Percentiles rank a stretch among this genome's conserved stretches.
phyloP scores from a whole-genome alignment of 495 filamentous ascomycete species.

The Hyaloscypha variabilis region DNA sequence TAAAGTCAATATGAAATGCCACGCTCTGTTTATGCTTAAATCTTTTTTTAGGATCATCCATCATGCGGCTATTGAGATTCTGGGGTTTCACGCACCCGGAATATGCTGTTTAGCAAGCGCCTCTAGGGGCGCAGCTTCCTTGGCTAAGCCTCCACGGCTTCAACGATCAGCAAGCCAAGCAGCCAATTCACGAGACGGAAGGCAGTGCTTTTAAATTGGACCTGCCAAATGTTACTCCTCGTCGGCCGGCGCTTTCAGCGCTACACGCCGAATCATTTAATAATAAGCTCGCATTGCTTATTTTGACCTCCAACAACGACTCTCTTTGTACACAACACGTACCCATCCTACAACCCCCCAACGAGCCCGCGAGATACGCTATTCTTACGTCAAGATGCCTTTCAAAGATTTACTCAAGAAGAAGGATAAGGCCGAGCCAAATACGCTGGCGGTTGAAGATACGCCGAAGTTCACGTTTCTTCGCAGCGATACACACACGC shows the following conservation, averaged over 20 bases:
- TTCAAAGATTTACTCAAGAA: conserved; percentile 33
- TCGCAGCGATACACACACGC: conserved; percentile 76
- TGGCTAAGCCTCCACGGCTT: conserved; percentile 27
- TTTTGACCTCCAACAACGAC: conserved; percentile 11
- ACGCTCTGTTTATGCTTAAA: neutral
- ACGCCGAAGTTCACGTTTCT: conserved; percentile 83
- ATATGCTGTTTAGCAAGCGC: neutral
- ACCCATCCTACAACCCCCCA: neutral
- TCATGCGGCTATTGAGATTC: neutral
- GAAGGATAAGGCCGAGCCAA: conserved; percentile 27
- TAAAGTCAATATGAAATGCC: neutral
- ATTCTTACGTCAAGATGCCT: conserved; percentile 23
- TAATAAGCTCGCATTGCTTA: conserved; percentile 18
- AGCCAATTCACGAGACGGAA: conserved; percentile 3
- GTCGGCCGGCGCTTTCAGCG: conserved; percentile 14
- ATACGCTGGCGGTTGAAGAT: conserved; percentile 18
- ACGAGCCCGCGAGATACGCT: neutral
- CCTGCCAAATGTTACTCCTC: conserved; percentile 15
- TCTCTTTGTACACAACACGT: neutral
- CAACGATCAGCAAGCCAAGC: conserved; percentile 23
- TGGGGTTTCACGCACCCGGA: neutral
- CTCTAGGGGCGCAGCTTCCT: conserved; percentile 21
- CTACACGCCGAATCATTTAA: conserved; percentile 22
- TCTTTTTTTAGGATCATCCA: neutral
- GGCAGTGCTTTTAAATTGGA: conserved; percentile 1